phyloP scores from a whole-genome alignment of 176 grass and related monocot species.

The Bonia amplexicaulis region DNA sequence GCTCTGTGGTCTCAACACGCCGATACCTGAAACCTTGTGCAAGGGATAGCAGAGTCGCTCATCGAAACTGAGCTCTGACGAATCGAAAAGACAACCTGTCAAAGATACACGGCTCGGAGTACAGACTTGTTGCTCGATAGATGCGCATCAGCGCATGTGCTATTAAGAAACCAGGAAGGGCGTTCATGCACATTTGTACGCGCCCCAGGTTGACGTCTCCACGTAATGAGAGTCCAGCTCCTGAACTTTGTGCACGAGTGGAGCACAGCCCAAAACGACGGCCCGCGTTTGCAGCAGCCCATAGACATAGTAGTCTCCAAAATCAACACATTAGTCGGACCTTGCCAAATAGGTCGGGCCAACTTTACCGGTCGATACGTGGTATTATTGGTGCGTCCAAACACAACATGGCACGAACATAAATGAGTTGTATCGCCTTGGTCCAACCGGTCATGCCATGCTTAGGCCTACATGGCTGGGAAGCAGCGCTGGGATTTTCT shows the following conservation, averaged over 20 bases:
- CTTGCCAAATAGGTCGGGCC: too few species aligned
- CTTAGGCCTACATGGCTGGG: background rate
- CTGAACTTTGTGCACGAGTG: too few species aligned
- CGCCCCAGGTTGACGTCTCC: background rate
- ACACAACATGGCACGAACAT: too few species aligned
- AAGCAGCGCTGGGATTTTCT: constrained; percentile 38
- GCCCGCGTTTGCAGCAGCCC: background rate
- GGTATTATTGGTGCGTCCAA: too few species aligned
- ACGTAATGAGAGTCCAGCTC: background rate
- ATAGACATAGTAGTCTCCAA: background rate
- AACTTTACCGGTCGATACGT: too few species aligned
- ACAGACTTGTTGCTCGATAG: too few species aligned
- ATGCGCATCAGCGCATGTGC: background rate
- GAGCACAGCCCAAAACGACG: background rate
- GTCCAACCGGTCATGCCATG: too few species aligned
- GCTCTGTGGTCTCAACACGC: background rate
- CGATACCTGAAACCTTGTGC: background rate
- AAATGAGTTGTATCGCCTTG: too few species aligned
- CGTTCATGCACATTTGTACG: background rate
- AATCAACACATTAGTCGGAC: background rate
- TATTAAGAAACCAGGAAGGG: background rate
- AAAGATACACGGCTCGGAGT: background rate
- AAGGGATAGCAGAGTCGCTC: too few species aligned
- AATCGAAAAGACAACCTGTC: background rate
- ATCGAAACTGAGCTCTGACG: background rate